Conservation (phyloP, 768 basidiomycete genomes). For the Suillus ampliporus region DNA sequence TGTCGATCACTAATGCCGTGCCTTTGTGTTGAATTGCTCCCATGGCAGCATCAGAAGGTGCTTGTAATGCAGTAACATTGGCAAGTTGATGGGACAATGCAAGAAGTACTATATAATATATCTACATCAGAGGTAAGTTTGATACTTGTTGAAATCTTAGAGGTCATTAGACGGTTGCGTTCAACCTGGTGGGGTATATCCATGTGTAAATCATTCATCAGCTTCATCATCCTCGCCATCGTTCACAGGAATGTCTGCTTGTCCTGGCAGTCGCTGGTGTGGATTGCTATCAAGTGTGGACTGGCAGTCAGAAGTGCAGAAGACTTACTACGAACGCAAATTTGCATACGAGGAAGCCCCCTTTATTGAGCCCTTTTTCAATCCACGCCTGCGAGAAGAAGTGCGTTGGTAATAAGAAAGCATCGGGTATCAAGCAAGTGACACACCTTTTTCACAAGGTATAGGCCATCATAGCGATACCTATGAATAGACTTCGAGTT, state of each 20-base stretch:
- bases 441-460: constrained; percentile 72
- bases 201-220: constrained; percentile 7
- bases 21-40: neutral
- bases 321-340: constrained; percentile 75
- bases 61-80: neutral
- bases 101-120: neutral
- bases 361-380: constrained; percentile 69
- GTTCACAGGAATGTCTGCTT: constrained; percentile 31
- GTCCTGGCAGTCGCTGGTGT: constrained; percentile 31
- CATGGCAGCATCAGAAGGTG: neutral
- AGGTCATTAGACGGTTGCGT: neutral
- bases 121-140: neutral
- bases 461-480: constrained; percentile 92
- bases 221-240: constrained; percentile 15
- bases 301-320: neutral
- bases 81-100: neutral
- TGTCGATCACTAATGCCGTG: neutral
- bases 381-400: constrained; percentile 63
- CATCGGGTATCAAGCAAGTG: neutral
- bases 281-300: neutral
- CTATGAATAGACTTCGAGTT: constrained; percentile 38
- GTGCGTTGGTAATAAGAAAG: neutral
- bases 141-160: neutral
- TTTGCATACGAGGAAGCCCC: constrained; percentile 83
- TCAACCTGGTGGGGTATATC: neutral